phyloP scores from a whole-genome alignment of 1,284 basidiomycete species.

The Heliocybe sulcata region DNA sequence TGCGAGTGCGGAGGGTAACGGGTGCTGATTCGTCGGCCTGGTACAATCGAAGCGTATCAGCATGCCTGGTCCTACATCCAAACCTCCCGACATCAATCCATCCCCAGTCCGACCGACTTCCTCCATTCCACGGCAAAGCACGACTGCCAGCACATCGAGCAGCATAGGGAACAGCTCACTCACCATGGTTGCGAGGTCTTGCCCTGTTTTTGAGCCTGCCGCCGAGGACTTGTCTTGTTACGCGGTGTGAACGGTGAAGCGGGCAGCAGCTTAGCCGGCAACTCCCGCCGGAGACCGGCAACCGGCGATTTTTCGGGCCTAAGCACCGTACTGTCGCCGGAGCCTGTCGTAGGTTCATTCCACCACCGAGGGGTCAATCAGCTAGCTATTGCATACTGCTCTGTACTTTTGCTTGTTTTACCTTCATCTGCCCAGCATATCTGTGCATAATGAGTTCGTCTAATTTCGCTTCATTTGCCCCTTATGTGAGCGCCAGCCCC shows the following conservation, averaged over 20 bases:
- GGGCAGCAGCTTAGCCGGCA: background rate
- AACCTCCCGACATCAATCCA: slow-evolving; percentile 23
- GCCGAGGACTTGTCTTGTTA: background rate
- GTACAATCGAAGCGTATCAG: slow-evolving; percentile 8
- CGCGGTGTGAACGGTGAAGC: background rate
- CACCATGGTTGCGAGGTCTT: slow-evolving; percentile 9
- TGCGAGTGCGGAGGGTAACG: slow-evolving; percentile 96
- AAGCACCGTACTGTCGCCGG: too few species aligned
- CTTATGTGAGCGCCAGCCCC: slow-evolving; percentile 36
- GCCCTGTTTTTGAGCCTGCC: background rate
- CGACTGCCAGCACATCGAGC: background rate
- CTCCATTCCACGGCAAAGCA: slow-evolving; percentile 6
- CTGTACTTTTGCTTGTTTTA: background rate
- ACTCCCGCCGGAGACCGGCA: background rate
- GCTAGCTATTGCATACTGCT: too few species aligned
- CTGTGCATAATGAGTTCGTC: slow-evolving; percentile 10
- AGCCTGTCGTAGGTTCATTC: too few species aligned
- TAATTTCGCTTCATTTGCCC: slow-evolving; percentile 37
- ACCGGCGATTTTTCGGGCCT: background rate
- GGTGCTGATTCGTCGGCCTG: slow-evolving; percentile 84
- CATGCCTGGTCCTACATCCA: slow-evolving; percentile 20
- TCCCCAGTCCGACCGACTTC: slow-evolving; percentile 12
- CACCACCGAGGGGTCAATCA: too few species aligned
- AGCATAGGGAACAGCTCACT: slow-evolving; percentile 4
- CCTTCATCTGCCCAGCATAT: background rate